A percentile compares a stretch with the other conserved stretches of the same genome.
Evolutionary conservation across 257 asterid genomes (phyloP).

Genomic region (Gynochthodes officinalis): DNA sequence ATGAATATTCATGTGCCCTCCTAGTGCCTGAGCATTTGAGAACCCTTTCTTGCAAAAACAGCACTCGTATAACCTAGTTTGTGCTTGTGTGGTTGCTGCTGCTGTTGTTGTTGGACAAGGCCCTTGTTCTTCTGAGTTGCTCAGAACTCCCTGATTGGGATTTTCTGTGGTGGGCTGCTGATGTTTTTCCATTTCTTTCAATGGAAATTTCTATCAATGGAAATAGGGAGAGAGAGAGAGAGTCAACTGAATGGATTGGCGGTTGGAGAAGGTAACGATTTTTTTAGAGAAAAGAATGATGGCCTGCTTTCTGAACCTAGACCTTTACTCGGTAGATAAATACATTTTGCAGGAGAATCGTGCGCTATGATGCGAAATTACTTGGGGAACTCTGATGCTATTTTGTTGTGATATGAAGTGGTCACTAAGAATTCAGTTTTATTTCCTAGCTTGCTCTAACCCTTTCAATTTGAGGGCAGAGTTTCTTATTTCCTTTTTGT

Average conservation of each 20-base stretch:
- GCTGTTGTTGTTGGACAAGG: background rate
- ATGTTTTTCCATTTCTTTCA: slow-evolving; percentile 1
- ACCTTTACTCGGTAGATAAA: background rate
- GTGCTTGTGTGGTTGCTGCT: background rate
- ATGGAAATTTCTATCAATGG: background rate
- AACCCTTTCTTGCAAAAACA: slow-evolving; percentile 25
- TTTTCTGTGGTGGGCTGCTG: slow-evolving; percentile 2
- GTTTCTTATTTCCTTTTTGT: too few species aligned
- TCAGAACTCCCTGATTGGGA: background rate
- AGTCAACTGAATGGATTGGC: background rate
- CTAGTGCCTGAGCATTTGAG: slow-evolving; percentile 27
- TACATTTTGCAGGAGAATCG: background rate
- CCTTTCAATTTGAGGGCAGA: too few species aligned
- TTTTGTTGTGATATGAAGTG: background rate
- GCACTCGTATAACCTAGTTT: slow-evolving; percentile 20
- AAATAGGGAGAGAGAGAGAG: background rate
- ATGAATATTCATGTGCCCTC: slow-evolving; percentile 33
- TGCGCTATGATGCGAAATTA: background rate
- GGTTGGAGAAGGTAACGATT: background rate
- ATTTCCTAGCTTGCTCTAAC: background rate
- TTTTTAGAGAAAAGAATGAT: background rate
- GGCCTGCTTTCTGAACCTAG: background rate
- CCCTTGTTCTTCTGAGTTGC: slow-evolving; percentile 2
- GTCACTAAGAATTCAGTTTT: background rate
- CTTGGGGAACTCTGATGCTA: too few species aligned